Evolutionary conservation across 176 grass and related monocot species (phyloP), one percentile per base, ranked within the genome.

Genomic region (Bolboschoenus planiculmis): DNA sequence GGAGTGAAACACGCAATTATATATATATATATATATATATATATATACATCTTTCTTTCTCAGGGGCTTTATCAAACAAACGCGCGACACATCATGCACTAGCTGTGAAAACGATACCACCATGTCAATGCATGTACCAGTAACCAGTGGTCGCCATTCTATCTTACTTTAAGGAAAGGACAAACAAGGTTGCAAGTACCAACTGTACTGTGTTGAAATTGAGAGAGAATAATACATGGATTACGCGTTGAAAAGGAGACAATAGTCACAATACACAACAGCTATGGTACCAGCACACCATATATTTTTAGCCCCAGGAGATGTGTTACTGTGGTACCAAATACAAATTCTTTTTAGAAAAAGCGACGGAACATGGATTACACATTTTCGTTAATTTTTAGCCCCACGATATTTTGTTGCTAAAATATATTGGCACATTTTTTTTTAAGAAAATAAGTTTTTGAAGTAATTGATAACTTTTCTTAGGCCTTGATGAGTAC

Each of bases 141-240:
- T 62, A 10, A 51, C 26, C 64, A 9, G 16, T 76, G 44, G 44
- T 44, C 43, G 71, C 71, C 46, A 20, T 20, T 77, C 5, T 70
- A 70, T 70, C 35, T 35, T 70, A 39, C 65, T 70, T 70, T 70
- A 40, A 40, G 34, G 34, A 43, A 70, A 70, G 36, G 18, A 70
- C 36, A 35, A 42, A 70, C 65, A 42, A 43, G 65, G 65, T 70
- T 70, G 7, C 18, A 70, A 21, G 35, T 70, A 50, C 14, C 72
- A 53, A 76, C 46, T 53, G 72, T 76, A 76, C 46, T 46, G 10
- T 13, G 53, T 77, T 75, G 43, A 77, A 77, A 77, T 53, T 77
- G 72, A 31, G 30, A 31, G 23, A n/a, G 24, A 50, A 23, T 13
- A 51, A 76, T 30, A 51, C 14, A 1, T 76, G 44, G 44, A 76